Conservation (phyloP, 2,329 filamentous ascomycete genomes). For the Aspergillus arachidicola region DNA sequence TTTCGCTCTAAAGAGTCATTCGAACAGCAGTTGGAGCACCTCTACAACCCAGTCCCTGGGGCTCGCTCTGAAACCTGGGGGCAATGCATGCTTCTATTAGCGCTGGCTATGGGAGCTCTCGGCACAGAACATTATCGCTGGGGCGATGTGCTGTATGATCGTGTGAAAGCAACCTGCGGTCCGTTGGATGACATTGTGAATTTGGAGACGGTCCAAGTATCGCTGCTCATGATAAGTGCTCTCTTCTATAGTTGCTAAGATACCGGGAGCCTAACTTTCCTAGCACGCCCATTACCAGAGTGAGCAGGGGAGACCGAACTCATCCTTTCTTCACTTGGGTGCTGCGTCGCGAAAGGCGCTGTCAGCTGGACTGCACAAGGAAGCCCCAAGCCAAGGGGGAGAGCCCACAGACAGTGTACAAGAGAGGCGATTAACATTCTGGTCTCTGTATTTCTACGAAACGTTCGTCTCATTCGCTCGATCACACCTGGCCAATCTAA, state of each 20-base stretch:
- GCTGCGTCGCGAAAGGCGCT: constrained; percentile 47
- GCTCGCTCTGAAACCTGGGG: constrained; percentile 38
- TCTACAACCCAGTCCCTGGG: constrained; percentile 37
- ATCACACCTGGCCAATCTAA: background rate
- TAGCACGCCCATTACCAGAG: constrained; percentile 47
- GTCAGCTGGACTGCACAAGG: constrained; percentile 49
- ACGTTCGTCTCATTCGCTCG: constrained; percentile 34
- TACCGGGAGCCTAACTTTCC: constrained; percentile 7
- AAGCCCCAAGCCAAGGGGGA: constrained; percentile 33
- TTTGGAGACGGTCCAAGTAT: constrained; percentile 47
- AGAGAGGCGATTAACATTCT: constrained; percentile 43
- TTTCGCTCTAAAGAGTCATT: constrained; percentile 39
- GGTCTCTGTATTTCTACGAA: constrained; percentile 49
- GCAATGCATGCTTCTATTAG: constrained; percentile 43
- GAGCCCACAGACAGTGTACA: constrained; percentile 38
- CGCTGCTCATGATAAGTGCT: constrained; percentile 51
- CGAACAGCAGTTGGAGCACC: constrained; percentile 36
- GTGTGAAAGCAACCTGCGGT: constrained; percentile 42
- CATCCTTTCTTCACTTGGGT: constrained; percentile 45
- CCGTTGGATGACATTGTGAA: constrained; percentile 50
- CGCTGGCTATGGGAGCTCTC: constrained; percentile 41
- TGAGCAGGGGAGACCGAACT: constrained; percentile 50
- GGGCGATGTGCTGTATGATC: constrained; percentile 47
- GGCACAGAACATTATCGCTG: constrained; percentile 44
- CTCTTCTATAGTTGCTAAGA: background rate